Evolutionary conservation across 257 asterid species (phyloP).

Genomic region (Leptodermis oblonga): DNA sequence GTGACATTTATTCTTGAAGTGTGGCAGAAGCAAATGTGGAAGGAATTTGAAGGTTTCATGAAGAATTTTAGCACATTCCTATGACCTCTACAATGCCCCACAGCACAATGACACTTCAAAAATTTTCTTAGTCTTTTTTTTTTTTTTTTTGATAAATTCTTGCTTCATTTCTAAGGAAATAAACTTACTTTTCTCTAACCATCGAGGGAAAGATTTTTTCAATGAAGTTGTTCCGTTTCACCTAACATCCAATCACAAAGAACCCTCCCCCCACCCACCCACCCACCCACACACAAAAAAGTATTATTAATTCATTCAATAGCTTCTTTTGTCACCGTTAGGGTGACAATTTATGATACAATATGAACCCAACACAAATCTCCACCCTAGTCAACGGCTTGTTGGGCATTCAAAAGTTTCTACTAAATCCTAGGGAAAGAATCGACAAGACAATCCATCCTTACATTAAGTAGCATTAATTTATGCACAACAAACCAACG

Average conservation of each 20-base stretch:
- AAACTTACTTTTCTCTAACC: background rate
- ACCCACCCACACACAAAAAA: background rate
- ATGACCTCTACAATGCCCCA: background rate
- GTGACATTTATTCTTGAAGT: constrained; percentile 16
- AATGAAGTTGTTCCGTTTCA: background rate
- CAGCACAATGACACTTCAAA: background rate
- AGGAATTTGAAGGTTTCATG: background rate
- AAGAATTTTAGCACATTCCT: background rate
- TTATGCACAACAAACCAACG: too few relatives aligned
- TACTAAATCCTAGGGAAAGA: too few relatives aligned
- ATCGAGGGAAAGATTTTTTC: background rate
- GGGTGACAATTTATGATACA: too few relatives aligned
- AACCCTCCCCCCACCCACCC: background rate
- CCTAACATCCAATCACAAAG: background rate
- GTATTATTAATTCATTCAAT: too few relatives aligned
- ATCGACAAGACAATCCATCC: too few relatives aligned
- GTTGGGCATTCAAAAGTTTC: too few relatives aligned
- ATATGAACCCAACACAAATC: too few relatives aligned
- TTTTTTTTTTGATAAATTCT: too few relatives aligned
- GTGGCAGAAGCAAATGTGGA: constrained; percentile 18
- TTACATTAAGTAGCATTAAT: too few relatives aligned
- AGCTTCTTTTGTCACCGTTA: too few relatives aligned
- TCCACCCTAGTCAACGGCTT: too few relatives aligned
- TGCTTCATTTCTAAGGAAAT: background rate
- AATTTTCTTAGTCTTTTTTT: too few relatives aligned